Percentiles rank a stretch among this genome's conserved stretches.
phyloP scores from a whole-genome alignment of 495 filamentous ascomycete genomes.

The Neurospora tetrasperma region DNA sequence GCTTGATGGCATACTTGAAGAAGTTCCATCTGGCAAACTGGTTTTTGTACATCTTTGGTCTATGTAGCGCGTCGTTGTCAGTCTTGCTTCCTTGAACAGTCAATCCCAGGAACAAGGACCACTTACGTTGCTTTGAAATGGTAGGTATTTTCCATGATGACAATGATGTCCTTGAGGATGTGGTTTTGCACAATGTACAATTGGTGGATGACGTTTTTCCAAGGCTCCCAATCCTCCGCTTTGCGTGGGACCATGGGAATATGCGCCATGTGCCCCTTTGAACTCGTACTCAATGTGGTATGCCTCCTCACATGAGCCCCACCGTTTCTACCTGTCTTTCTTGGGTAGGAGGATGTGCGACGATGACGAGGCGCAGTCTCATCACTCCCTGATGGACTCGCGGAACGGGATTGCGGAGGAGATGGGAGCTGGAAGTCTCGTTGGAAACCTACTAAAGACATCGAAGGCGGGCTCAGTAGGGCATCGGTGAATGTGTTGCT shows the following conservation, averaged over 20 bases:
- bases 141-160: constrained; percentile 18
- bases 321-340: neutral
- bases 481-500: neutral
- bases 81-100: neutral
- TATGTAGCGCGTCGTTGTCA: neutral
- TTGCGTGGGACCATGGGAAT: constrained; percentile 14
- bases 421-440: neutral
- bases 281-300: neutral
- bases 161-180: constrained; percentile 23
- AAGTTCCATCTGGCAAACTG: constrained; percentile 24
- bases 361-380: neutral
- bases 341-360: neutral
- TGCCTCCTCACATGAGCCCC: neutral
- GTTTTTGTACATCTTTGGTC: constrained; percentile 28
- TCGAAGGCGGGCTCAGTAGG: neutral
- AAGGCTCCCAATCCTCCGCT: constrained; percentile 24
- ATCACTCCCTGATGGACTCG: neutral
- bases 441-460: neutral
- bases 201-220: constrained; percentile 18
- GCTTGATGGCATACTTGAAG: constrained; percentile 25
- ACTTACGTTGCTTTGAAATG: constrained; percentile 23
- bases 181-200: constrained; percentile 26
- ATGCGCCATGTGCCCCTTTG: neutral
- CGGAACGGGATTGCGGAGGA: neutral
- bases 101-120: neutral